phyloP scores from a whole-genome alignment of 257 asterid genomes.

The Gentiana straminea region DNA sequence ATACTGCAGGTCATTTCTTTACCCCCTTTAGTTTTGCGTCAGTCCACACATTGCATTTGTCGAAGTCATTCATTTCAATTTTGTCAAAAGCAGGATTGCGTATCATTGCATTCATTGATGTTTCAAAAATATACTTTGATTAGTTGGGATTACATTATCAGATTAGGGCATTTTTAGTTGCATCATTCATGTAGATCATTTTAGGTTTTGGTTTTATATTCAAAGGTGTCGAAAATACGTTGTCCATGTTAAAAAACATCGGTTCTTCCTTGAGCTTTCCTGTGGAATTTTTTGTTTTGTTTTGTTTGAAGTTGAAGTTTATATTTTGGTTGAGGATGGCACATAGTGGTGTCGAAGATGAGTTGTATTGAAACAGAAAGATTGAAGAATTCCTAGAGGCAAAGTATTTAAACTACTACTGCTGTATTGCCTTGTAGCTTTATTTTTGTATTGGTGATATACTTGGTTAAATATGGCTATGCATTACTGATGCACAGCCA shows the following conservation, averaged over 20 bases:
- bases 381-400: no score
- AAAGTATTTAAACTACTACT: no score
- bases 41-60: slow-evolving; percentile 2
- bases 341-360: slow-evolving; percentile 1
- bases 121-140: slow-evolving; percentile 19
- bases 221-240: slow-evolving; percentile 12
- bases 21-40: background rate
- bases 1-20: slow-evolving; percentile 1
- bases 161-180: slow-evolving; percentile 8
- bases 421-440: no score
- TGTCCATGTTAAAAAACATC: no score
- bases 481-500: no score
- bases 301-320: slow-evolving; percentile 11
- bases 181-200: slow-evolving; percentile 4
- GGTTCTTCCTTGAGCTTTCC: no score
- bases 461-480: no score
- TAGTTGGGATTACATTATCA: slow-evolving; percentile 15
- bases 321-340: slow-evolving; percentile 11
- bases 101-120: slow-evolving; percentile 36
- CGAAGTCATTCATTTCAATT: slow-evolving; percentile 20
- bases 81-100: slow-evolving; percentile 27
- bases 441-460: no score
- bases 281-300: slow-evolving; percentile 7
- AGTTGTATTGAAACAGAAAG: no score
- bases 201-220: slow-evolving; percentile 14